Evolutionary conservation across 805 yeast genomes (phyloP).

Genomic region (Suhomyces tanzawaensis): DNA sequence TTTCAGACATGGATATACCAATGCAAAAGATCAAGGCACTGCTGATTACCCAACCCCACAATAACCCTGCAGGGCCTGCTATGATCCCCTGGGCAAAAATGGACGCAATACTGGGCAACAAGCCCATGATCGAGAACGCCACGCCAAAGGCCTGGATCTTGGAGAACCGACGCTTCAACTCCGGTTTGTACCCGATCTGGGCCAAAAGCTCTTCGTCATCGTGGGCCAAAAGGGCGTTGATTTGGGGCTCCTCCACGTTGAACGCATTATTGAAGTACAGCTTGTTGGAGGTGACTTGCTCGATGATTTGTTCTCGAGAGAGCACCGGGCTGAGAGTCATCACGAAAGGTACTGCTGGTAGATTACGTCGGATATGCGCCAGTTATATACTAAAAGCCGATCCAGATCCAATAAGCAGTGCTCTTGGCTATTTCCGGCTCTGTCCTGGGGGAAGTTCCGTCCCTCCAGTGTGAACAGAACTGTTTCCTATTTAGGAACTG

Average conservation of each 20-base stretch:
- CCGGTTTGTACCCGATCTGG: conserved; percentile 35
- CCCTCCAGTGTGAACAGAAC: no score
- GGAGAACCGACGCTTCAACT: conserved; percentile 26
- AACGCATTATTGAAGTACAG: conserved; percentile 26
- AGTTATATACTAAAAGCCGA: no score
- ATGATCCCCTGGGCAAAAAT: conserved; percentile 22
- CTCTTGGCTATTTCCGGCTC: no score
- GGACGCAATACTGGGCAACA: conserved; percentile 30
- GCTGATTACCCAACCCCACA: conserved; percentile 34
- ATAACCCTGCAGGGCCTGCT: conserved; percentile 30
- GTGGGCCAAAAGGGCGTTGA: conserved; percentile 19
- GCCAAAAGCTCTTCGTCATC: conserved; percentile 28
- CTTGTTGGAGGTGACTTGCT: conserved; percentile 24
- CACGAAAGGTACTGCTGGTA: no score
- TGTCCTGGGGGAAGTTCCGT: no score
- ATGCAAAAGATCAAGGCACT: conserved; percentile 23
- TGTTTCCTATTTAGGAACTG: no score
- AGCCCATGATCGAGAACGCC: conserved; percentile 35
- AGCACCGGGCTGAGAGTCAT: conserved; percentile 5
- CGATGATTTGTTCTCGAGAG: conserved; percentile 21
- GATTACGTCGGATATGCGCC: no score
- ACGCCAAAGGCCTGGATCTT: conserved; percentile 34
- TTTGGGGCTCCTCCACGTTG: conserved; percentile 27
- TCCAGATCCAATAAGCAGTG: no score
- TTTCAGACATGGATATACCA: conserved; percentile 28